A percentile compares a stretch with the other conserved stretches of the same genome.
phyloP scores from a whole-genome alignment of 1,139 yeast species.

The Hemisphaericaspora subhashii region DNA sequence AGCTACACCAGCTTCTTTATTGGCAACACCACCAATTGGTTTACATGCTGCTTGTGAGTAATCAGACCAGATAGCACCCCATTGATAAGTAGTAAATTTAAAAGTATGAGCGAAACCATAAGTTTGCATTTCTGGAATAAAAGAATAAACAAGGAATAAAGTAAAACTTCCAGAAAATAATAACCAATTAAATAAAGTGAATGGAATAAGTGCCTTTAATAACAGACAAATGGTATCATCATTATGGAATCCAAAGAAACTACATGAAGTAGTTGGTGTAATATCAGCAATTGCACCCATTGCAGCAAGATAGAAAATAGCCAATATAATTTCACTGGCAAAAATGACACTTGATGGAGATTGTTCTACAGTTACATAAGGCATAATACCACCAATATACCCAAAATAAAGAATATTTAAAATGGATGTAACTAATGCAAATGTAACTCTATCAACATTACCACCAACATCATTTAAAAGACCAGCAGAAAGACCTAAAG shows the following conservation, averaged over 20 bases:
- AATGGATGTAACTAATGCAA: conserved; percentile 22
- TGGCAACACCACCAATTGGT: conserved; percentile 4
- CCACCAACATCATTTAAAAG: conserved; percentile 13
- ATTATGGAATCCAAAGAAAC: conserved; percentile 4
- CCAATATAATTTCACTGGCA: conserved; percentile 24
- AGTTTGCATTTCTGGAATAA: conserved; percentile 21
- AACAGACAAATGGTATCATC: conserved; percentile 19
- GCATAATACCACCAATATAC: conserved; percentile 18
- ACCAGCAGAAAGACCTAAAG: conserved; percentile 28
- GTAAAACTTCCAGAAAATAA: conserved; percentile 24
- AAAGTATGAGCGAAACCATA: conserved; percentile 8
- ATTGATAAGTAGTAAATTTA: conserved; percentile 6
- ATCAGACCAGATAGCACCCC: conserved; percentile 13
- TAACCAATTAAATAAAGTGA: conserved; percentile 31
- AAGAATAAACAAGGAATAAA: conserved; percentile 21
- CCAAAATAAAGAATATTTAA: conserved; percentile 25
- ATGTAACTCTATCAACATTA: conserved; percentile 18
- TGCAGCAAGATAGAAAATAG: conserved; percentile 25
- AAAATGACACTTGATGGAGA: conserved; percentile 19
- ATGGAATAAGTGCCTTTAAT: conserved; percentile 31
- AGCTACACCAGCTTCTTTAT: conserved; percentile 3
- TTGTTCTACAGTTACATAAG: conserved; percentile 11
- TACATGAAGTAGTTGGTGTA: conserved; percentile 24
- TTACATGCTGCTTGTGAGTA: conserved; percentile 1
- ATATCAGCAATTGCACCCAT: conserved; percentile 27